Percentiles rank a stretch among this genome's conserved stretches.
Evolutionary conservation across 768 basidiomycete genomes (phyloP).

Genomic region (Boletus insuetus): DNA sequence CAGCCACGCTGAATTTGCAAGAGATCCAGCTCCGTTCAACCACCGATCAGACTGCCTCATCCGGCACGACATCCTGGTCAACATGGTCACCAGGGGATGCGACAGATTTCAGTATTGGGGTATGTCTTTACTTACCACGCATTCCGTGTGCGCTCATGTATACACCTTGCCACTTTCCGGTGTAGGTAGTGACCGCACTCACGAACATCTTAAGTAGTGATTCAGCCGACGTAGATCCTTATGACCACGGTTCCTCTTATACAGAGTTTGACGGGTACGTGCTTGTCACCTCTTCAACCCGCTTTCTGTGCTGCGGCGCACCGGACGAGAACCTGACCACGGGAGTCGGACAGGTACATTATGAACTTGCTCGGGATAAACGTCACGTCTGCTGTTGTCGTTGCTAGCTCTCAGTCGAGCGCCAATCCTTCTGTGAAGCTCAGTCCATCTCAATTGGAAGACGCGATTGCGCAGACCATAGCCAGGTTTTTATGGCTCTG

Average conservation of each 20-base stretch:
- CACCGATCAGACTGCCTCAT: too few relatives aligned
- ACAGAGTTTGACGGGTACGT: not conserved
- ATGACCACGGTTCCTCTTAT: too few relatives aligned
- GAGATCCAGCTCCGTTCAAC: not conserved
- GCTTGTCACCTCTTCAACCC: not conserved
- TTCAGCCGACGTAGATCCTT: too few relatives aligned
- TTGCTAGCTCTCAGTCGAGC: not conserved
- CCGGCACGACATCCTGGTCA: not conserved
- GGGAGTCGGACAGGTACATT: not conserved
- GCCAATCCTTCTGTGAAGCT: not conserved
- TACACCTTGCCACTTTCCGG: not conserved
- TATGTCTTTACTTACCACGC: not conserved
- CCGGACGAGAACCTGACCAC: not conserved
- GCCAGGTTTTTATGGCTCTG: not conserved
- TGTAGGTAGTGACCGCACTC: not conserved
- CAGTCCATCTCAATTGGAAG: not conserved
- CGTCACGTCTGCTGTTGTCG: too few relatives aligned
- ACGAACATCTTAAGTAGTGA: too few relatives aligned
- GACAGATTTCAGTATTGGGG: not conserved
- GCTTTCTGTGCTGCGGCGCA: not conserved
- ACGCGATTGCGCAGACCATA: not conserved
- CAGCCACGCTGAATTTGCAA: not conserved
- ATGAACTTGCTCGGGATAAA: not conserved
- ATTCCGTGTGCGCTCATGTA: not conserved
- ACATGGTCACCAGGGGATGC: not conserved